Evolutionary conservation across 495 filamentous ascomycete genomes (phyloP), one percentile per base, ranked within the genome.

Genomic region (Thermothielavioides terrestris): DNA sequence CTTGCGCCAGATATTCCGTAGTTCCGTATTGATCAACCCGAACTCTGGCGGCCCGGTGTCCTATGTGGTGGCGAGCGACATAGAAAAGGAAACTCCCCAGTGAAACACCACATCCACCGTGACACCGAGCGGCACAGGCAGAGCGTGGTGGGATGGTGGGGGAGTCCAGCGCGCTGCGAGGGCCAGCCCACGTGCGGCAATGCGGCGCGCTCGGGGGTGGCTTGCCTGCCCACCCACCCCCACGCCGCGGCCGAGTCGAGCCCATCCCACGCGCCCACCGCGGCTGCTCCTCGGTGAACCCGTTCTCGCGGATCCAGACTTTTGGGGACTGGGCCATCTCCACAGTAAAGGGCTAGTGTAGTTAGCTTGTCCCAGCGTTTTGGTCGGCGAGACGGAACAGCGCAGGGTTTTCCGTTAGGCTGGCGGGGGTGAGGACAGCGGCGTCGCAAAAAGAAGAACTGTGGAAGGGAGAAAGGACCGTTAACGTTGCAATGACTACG

Each of bases 291-390:
- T 25, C 38, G 38, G 21, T 26, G 21, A 22, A 26, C 21, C 2
- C 11, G 23, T 40, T 23, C 36, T 4, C 38, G 38, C 38, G 38
- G 38, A 40, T 40, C 38, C 38, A 40, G 15, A 40, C 20, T 7
- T 26, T 26, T 20, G 38, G 38, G 38, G 15, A 12, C 10, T 40
- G 23, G 3, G 20, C 21, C 9, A 34, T 4, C n/a, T 23, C 37
- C 20, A 18, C 36, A 39, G 4, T 4, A 34, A 34, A 14, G 14
- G 9, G 21, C n/a, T n/a, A n/a, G n/a, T n/a, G n/a, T n/a, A n/a
- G n/a, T n/a, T n/a, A n/a, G n/a, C n/a, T n/a, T n/a, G n/a, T n/a
- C 8, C 38, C 38, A 40, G 38, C 38, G 38, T 40, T 40, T 40
- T 40, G 21, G 38, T n/a, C n/a, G n/a, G 6, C 38, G 4, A 25